Percentiles rank a stretch among this genome's conserved stretches.
phyloP scores from a whole-genome alignment of 2,329 filamentous ascomycete species.

The Metarhizium album region DNA sequence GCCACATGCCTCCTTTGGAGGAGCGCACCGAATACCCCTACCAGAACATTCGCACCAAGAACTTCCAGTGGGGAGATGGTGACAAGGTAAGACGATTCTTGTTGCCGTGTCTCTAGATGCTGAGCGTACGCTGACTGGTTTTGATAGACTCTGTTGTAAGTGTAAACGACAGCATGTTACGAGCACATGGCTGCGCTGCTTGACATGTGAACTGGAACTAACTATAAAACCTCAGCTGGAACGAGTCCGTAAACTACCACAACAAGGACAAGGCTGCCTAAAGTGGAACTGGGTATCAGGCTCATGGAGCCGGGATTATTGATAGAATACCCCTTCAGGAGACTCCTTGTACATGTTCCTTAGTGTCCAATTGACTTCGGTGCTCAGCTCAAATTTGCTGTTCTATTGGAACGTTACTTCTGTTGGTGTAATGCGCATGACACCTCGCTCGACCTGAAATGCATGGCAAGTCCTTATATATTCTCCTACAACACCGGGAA shows the following conservation, averaged over 20 bases:
- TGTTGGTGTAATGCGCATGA: neutral
- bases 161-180: constrained; percentile 5
- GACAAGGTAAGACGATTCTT: constrained; percentile 59
- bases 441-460: neutral
- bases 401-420: neutral
- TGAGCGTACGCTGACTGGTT: neutral
- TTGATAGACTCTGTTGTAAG: constrained; percentile 42
- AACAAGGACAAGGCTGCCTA: constrained; percentile 67
- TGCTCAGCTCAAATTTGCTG: neutral
- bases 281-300: constrained; percentile 15
- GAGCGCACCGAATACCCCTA: constrained; percentile 90
- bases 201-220: neutral
- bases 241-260: constrained; percentile 91
- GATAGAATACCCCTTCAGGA: constrained; percentile 19
- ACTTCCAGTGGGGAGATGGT: constrained; percentile 89
- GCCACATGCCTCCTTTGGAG: constrained; percentile 74
- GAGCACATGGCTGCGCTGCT: neutral
- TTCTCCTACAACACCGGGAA: neutral
- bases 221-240: constrained; percentile 58
- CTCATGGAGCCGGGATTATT: constrained; percentile 6
- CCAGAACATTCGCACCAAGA: constrained; percentile 96
- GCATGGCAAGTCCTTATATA: neutral
- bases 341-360: constrained; percentile 21
- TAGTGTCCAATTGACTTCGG: constrained; percentile 20
- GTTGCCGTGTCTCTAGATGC: neutral